Evolutionary conservation across 306 rosid species (phyloP).

Genomic region (Macrotyloma uniflorum): DNA sequence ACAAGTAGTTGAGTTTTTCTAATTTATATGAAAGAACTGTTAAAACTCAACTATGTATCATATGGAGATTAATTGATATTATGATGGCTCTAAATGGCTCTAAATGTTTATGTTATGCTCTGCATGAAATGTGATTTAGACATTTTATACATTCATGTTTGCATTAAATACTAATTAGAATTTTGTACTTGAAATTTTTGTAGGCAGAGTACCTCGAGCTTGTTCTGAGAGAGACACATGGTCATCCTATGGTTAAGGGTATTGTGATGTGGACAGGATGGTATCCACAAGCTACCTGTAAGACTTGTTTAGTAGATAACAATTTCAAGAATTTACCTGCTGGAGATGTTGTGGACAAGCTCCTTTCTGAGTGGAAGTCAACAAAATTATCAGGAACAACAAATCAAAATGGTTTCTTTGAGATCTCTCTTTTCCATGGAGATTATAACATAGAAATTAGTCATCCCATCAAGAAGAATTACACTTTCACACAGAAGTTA

Average conservation of each 20-base stretch:
- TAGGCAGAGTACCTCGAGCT: slow-evolving; percentile 55
- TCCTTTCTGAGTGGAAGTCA: slow-evolving; percentile 61
- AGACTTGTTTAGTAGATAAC: slow-evolving; percentile 63
- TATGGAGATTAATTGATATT: too few species aligned
- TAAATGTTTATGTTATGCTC: too few species aligned
- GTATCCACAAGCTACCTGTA: slow-evolving; percentile 55
- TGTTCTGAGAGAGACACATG: slow-evolving; percentile 57
- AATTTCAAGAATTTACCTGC: slow-evolving; percentile 68
- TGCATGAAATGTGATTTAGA: too few species aligned
- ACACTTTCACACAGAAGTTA: background rate
- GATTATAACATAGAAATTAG: slow-evolving; percentile 25
- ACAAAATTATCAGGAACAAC: slow-evolving; percentile 1
- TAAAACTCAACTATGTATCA: too few species aligned
- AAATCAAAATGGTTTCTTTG: slow-evolving; percentile 35
- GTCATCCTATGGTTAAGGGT: slow-evolving; percentile 71
- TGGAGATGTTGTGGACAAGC: slow-evolving; percentile 74
- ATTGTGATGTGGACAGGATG: slow-evolving; percentile 67
- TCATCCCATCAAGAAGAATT: slow-evolving; percentile 15
- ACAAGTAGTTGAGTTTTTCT: too few species aligned
- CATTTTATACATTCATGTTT: too few species aligned
- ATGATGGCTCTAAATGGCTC: too few species aligned
- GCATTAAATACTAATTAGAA: too few species aligned
- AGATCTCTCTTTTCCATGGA: slow-evolving; percentile 37
- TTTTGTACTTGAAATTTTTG: background rate
- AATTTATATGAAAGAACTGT: too few species aligned